These are phyloP conservation scores for Phytopythium delawarense DNA, from an alignment of 352 stramenopile genomes.

Conservation along the genomic window DNA sequence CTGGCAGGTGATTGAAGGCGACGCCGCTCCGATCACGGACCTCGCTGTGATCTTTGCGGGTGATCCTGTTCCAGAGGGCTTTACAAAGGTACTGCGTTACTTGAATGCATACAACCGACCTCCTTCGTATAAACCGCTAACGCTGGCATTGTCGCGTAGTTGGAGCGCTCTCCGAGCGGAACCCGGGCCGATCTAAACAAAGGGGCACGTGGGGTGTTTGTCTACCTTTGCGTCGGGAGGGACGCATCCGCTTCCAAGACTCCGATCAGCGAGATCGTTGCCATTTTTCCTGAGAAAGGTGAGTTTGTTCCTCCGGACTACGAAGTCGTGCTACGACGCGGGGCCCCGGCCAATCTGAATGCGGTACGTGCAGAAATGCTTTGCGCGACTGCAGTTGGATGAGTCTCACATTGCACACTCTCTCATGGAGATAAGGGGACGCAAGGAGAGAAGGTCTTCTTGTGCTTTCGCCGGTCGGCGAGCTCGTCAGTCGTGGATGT, in stretches of 20 bases:
- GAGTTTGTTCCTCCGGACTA: constrained; percentile 79
- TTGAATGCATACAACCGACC: background rate
- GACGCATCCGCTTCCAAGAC: constrained; percentile 40
- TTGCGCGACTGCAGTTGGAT: background rate
- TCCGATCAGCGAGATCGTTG: constrained; percentile 75
- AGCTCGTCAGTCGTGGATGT: constrained; percentile 64
- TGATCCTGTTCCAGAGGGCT: constrained; percentile 62
- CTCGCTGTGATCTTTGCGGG: constrained; percentile 77
- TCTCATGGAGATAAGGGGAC: constrained; percentile 36
- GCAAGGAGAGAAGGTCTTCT: constrained; percentile 75
- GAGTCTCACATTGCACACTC: background rate
- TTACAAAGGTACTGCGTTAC: constrained; percentile 45
- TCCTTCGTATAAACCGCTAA: background rate
- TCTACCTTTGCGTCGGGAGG: constrained; percentile 69
- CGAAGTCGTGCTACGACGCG: constrained; percentile 60
- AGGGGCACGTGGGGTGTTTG: constrained; percentile 66
- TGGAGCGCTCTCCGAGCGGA: constrained; percentile 69
- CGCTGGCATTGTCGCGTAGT: constrained; percentile 18
- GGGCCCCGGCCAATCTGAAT: constrained; percentile 68
- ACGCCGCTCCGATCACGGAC: constrained; percentile 59
- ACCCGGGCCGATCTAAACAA: constrained; percentile 80
- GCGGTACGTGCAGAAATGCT: constrained; percentile 24
- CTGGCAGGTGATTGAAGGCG: constrained; percentile 45
- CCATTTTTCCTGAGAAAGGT: constrained; percentile 70
- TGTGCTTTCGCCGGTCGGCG: constrained; percentile 71